Evolutionary conservation across 139 green algal genomes (phyloP), one percentile per base, ranked within the genome.

Genomic region (Chlorella sp.): DNA sequence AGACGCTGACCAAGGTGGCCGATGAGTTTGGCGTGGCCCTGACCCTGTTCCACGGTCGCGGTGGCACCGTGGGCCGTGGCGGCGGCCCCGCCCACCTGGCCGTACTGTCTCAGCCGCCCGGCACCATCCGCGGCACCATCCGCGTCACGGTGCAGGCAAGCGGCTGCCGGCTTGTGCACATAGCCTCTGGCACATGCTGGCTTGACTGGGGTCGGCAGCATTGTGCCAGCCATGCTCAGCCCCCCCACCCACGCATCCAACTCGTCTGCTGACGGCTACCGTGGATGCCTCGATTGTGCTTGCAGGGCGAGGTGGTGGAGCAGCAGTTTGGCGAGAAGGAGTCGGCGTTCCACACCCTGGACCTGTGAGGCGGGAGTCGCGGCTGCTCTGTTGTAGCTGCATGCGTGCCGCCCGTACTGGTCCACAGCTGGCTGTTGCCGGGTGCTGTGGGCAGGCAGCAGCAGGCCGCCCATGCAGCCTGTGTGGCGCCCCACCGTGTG

Each of bases 41-140:
- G 44, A 99, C 94, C 38, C 92, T 99, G n/a, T 99, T 99, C 89
- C 97, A 99, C 86, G 97, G 97, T 46, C 89, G 97, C 22, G 97
- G 97, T 28, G 97, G 97, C 65, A 98, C 95, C 6, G 95, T 99
- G 62, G 97, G 97, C 14, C 92, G 97, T 44, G 97, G 97, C 48
- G 97, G 97, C n/a, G 97, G 94, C 51, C 97, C 97, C 79, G 95
- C 94, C 32, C 93, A 98, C 88, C 89, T 99, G 73, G 97, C 96
- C 69, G 98, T 99, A 73, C 93, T 97, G 88, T 95, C 88, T 17
- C 97, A 99, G 92, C 97, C 97, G 2, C 94, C 96, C 0, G 94
- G 93, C 68, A 95, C 91, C 38, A 93, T 99, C 60, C 89, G 96
- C 74, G 96, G 96, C 20, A 88, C 79, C 65, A 94, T 99, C 74